Percentiles rank a stretch among this genome's conserved stretches.
Evolutionary conservation across 768 basidiomycete species (phyloP).

Genomic region (Mycena maculata): DNA sequence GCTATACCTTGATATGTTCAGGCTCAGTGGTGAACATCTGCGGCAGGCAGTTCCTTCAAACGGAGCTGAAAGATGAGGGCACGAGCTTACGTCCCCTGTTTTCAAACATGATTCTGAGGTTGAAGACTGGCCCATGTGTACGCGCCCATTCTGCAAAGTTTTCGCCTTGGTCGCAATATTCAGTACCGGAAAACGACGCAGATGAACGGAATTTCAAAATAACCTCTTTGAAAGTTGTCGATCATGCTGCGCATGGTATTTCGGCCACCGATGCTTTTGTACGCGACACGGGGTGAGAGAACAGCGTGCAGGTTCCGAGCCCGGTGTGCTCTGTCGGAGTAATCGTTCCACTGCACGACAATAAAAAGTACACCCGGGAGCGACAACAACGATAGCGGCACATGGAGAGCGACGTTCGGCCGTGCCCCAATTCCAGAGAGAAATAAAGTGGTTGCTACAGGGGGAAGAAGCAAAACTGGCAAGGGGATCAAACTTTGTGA

Average conservation of each 20-base stretch:
- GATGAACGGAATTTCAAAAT: background rate
- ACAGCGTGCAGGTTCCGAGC: background rate
- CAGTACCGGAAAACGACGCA: too few species aligned
- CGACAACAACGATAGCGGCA: background rate
- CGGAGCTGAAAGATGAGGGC: background rate
- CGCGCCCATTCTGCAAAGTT: background rate
- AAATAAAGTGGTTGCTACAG: background rate
- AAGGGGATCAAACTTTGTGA: too few species aligned
- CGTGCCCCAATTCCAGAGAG: background rate
- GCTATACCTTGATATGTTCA: background rate
- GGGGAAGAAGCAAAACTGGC: background rate
- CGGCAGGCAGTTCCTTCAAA: background rate
- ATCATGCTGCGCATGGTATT: background rate
- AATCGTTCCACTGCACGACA: background rate
- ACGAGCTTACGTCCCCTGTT: background rate
- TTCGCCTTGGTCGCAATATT: background rate
- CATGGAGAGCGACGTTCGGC: background rate
- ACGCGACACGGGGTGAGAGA: background rate
- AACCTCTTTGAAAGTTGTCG: background rate
- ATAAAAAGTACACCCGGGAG: background rate
- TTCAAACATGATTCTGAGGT: background rate
- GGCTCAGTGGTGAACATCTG: conserved; percentile 4
- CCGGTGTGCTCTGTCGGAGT: background rate
- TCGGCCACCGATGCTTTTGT: background rate
- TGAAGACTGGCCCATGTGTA: background rate